Evolutionary conservation across 2,329 filamentous ascomycete genomes (phyloP).

Genomic region (Lachnellula subtilissima): DNA sequence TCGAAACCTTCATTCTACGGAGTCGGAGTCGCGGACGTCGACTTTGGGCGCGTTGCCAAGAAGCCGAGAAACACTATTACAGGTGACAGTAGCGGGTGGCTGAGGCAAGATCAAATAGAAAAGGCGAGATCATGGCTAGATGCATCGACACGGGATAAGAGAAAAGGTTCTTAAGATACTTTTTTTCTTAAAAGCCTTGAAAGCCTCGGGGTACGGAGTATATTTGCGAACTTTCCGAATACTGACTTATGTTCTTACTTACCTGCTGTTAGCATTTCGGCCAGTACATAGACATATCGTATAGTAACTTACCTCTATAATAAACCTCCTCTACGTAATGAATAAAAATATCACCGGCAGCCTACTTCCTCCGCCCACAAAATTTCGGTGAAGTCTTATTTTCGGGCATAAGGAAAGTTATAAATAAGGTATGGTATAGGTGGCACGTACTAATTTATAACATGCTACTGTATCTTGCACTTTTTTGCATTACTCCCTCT

Average conservation of each 20-base stretch:
- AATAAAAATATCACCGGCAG: no score
- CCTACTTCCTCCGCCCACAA: no score
- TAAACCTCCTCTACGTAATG: no score
- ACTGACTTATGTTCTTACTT: no score
- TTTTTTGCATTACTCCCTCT: no score
- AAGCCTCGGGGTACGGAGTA: not conserved
- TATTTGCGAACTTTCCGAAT: no score
- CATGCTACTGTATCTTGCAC: no score
- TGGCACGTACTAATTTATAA: no score
- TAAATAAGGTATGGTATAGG: not conserved
- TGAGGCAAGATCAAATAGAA: not conserved
- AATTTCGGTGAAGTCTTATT: not conserved
- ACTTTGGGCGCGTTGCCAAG: not conserved
- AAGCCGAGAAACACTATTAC: not conserved
- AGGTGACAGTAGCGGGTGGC: not conserved
- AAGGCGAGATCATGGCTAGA: not conserved
- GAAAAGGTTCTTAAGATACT: not conserved
- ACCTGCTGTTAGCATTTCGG: no score
- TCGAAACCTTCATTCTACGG: not conserved
- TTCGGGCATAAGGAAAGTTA: not conserved
- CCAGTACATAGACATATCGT: no score
- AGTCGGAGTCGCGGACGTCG: no score
- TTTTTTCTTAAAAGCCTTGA: not conserved
- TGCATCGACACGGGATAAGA: not conserved
- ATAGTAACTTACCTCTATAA: no score